Evolutionary conservation across 306 rosid species (phyloP).

Genomic region (Spatholobus suberectus): DNA sequence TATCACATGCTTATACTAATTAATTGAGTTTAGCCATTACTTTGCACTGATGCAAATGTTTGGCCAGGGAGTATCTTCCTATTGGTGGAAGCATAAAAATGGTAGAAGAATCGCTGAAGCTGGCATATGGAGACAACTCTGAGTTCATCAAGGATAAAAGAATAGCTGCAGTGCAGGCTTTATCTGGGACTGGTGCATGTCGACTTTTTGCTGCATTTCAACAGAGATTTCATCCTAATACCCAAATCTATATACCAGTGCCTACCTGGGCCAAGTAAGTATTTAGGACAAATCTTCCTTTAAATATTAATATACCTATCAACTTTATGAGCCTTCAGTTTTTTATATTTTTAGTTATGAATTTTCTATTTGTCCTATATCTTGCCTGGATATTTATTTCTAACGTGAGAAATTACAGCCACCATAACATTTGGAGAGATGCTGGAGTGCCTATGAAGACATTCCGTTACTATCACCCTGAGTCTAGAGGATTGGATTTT

Average conservation of each 20-base stretch:
- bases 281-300: constrained; percentile 5
- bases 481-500: constrained; percentile 86
- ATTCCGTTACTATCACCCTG: constrained; percentile 92
- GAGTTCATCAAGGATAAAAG: constrained; percentile 81
- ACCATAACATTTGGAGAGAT: constrained; percentile 98
- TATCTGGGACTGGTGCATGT: constrained; percentile 98
- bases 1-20: background rate
- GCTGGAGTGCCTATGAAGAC: constrained; percentile 82
- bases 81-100: constrained; percentile 86
- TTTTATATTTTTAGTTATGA: constrained; percentile 8
- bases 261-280: constrained; percentile 96
- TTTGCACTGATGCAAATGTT: constrained; percentile 21
- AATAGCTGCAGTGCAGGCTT: constrained; percentile 94
- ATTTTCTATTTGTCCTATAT: background rate
- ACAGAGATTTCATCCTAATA: constrained; percentile 80
- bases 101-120: constrained; percentile 91
- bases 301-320: constrained; percentile 20
- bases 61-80: constrained; percentile 92
- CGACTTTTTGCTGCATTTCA: constrained; percentile 95
- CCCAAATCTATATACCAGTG: constrained; percentile 84
- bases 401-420: constrained; percentile 63
- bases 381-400: constrained; percentile 24
- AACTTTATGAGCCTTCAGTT: background rate
- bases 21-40: background rate
- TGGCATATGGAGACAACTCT: constrained; percentile 92